Percentiles rank a stretch among this genome's conserved stretches.
These are phyloP conservation scores for Kurtzmaniella natalensis DNA, from an alignment of 1,139 yeast species.

Conservation along the genomic window DNA sequence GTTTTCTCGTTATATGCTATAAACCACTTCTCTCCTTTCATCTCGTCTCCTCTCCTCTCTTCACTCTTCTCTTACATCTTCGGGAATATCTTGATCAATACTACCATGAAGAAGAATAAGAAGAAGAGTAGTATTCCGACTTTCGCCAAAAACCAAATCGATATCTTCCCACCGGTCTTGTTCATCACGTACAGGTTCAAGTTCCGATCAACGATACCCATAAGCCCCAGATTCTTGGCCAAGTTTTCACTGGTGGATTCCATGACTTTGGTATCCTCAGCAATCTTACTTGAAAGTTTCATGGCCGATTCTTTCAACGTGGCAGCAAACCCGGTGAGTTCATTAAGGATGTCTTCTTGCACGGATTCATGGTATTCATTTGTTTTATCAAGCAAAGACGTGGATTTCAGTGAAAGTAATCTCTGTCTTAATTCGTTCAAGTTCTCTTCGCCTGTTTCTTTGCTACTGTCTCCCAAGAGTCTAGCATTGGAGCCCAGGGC, in stretches of 20 bases:
- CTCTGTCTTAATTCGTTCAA: conserved; percentile 22
- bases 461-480: too few relatives aligned
- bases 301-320: conserved; percentile 35
- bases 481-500: too few relatives aligned
- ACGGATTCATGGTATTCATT: conserved; percentile 41
- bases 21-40: not conserved
- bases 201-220: conserved; percentile 35
- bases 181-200: conserved; percentile 33
- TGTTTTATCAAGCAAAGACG: conserved; percentile 8
- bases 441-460: conserved; percentile 18
- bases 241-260: conserved; percentile 36
- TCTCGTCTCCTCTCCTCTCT: too few relatives aligned
- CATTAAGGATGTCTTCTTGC: conserved; percentile 39
- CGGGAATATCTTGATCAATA: conserved; percentile 26
- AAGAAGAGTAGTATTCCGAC: conserved; percentile 19
- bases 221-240: conserved; percentile 31
- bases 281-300: conserved; percentile 29
- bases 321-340: conserved; percentile 33
- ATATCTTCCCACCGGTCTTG: conserved; percentile 36
- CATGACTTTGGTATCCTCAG: conserved; percentile 34
- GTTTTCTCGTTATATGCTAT: not conserved
- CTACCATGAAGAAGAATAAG: conserved; percentile 24
- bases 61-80: conserved; percentile 15
- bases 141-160: conserved; percentile 34
- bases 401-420: conserved; percentile 22